These are phyloP conservation scores for Scheffersomyces stipitis DNA, from an alignment of 805 yeast species.

Conservation along the genomic window DNA sequence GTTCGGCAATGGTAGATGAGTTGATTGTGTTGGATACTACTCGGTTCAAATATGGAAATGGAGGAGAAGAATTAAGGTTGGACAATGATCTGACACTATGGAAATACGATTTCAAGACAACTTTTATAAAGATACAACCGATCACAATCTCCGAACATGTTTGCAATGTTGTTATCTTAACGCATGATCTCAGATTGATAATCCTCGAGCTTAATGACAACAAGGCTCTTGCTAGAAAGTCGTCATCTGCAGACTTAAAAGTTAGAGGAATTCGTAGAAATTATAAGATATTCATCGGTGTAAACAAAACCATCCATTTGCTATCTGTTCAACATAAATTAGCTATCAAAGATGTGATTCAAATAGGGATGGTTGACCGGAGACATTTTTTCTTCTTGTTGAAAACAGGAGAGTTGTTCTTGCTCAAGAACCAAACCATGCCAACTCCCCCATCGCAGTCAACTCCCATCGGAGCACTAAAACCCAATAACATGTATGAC, in stretches of 20 bases:
- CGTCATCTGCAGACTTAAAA: constrained; percentile 1
- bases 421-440: constrained; percentile 30
- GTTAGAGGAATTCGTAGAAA: constrained; percentile 5
- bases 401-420: constrained; percentile 37
- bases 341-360: constrained; percentile 18
- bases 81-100: constrained; percentile 41
- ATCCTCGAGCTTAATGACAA: constrained; percentile 22
- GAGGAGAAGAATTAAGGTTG: constrained; percentile 28
- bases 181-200: constrained; percentile 28
- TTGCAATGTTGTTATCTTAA: constrained; percentile 24
- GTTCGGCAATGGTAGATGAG: constrained; percentile 34
- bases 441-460: constrained; percentile 3
- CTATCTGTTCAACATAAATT: constrained; percentile 29
- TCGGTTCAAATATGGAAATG: constrained; percentile 31
- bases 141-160: constrained; percentile 3
- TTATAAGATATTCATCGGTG: constrained; percentile 29
- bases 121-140: constrained; percentile 19
- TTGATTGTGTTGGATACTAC: constrained; percentile 33
- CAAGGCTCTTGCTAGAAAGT: constrained; percentile 7
- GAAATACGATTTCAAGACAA: constrained; percentile 33
- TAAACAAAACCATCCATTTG: constrained; percentile 33
- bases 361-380: constrained; percentile 25
- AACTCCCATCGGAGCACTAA: constrained; percentile 6
- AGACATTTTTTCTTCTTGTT: constrained; percentile 37
- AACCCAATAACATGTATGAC: constrained; percentile 32